These are phyloP conservation scores for Epichloe festucae DNA, from an alignment of 2,329 filamentous ascomycete genomes.

Conservation along the genomic window DNA sequence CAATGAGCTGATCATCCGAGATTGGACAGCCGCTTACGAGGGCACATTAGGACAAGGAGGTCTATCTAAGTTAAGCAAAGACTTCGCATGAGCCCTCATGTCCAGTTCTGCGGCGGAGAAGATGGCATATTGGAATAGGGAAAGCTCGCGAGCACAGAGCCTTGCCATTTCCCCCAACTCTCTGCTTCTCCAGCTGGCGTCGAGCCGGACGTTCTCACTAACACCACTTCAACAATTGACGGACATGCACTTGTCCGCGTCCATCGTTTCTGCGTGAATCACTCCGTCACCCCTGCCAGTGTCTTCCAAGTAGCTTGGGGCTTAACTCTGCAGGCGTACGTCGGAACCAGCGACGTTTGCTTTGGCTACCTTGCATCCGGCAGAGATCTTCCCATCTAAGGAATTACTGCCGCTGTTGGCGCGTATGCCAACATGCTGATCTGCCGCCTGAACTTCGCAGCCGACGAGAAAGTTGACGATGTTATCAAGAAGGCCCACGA, in stretches of 20 bases:
- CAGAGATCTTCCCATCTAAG: slow-evolving; percentile 3
- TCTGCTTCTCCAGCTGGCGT: too few species aligned
- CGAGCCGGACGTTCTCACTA: too few species aligned
- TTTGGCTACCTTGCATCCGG: slow-evolving; percentile 8
- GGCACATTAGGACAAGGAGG: too few species aligned
- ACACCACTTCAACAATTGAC: not conserved
- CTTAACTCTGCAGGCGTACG: slow-evolving; percentile 6
- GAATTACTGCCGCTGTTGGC: slow-evolving; percentile 3
- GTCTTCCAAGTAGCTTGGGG: slow-evolving; percentile 6
- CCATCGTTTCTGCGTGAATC: not conserved
- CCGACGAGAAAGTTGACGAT: not conserved
- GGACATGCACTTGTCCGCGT: too few species aligned
- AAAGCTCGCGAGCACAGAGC: slow-evolving; percentile 3
- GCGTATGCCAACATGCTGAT: slow-evolving; percentile 6
- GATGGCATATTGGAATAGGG: slow-evolving; percentile 5
- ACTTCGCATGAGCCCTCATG: not conserved
- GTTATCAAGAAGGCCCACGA: slow-evolving; percentile 20
- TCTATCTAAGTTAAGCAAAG: too few species aligned
- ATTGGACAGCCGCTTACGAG: slow-evolving; percentile 2
- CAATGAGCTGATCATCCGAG: not conserved
- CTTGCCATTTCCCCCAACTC: slow-evolving; percentile 3
- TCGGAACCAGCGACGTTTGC: slow-evolving; percentile 4
- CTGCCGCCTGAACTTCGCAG: slow-evolving; percentile 13
- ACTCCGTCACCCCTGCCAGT: slow-evolving; percentile 4
- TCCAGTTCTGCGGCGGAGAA: not conserved